Conservation (phyloP, 2,329 filamentous ascomycete species). For the Fonsecaea pugnacius region DNA sequence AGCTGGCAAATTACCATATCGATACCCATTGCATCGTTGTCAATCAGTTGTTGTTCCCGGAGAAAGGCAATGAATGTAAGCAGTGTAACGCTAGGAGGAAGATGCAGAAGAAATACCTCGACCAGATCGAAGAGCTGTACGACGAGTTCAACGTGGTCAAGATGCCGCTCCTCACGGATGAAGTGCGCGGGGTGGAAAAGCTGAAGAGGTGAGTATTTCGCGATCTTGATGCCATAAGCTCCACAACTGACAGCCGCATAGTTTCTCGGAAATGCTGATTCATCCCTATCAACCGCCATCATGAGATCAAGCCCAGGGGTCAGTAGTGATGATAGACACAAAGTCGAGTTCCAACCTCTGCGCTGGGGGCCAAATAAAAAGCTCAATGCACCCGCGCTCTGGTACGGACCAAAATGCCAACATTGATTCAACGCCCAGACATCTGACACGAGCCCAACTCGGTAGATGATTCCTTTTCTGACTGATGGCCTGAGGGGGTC, state of each 20-base stretch:
- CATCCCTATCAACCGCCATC: conserved; percentile 54
- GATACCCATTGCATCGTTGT: conserved; percentile 98
- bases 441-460: conserved; percentile 6
- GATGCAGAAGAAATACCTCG: conserved; percentile 99
- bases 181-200: conserved; percentile 93
- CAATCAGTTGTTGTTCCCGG: conserved; percentile 95
- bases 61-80: conserved; percentile 80
- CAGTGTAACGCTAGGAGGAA: conserved; percentile 93
- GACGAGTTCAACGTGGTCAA: conserved; percentile 99
- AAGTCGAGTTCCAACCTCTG: neutral
- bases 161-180: conserved; percentile 94
- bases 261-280: conserved; percentile 57
- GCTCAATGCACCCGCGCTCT: neutral
- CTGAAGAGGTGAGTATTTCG: conserved; percentile 70
- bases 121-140: conserved; percentile 98
- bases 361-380: conserved; percentile 3
- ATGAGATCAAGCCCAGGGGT: conserved; percentile 35
- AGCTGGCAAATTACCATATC: conserved; percentile 88
- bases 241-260: conserved; percentile 32
- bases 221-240: conserved; percentile 1
- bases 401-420: neutral
- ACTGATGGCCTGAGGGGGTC: neutral
- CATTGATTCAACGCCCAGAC: neutral
- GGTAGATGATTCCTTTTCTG: conserved; percentile 17
- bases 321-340: neutral